Percentiles rank a stretch among this genome's conserved stretches.
These are phyloP conservation scores for Leptosphaerulina australis DNA, from an alignment of 2,329 filamentous ascomycete species.

Conservation along the genomic window DNA sequence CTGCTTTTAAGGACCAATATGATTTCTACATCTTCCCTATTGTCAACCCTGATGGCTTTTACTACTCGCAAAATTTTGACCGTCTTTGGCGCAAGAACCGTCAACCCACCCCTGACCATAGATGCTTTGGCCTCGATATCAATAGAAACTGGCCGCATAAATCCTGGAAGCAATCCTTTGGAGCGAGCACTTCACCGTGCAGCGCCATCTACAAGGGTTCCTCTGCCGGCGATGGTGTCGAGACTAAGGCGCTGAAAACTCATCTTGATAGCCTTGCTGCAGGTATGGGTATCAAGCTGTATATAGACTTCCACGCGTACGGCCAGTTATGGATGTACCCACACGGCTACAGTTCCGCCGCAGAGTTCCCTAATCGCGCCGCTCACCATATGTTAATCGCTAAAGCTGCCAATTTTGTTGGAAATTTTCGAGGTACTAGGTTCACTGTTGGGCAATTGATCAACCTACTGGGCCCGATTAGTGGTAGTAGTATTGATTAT, in stretches of 20 bases:
- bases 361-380: too few relatives aligned
- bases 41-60: conserved; percentile 39
- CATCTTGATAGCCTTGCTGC: conserved; percentile 53
- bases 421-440: conserved; percentile 50
- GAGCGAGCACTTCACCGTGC: conserved; percentile 40
- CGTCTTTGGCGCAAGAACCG: conserved; percentile 47
- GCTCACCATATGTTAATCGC: too few relatives aligned
- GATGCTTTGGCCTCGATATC: conserved; percentile 43
- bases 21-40: conserved; percentile 35
- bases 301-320: conserved; percentile 69
- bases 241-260: conserved; percentile 49
- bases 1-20: conserved; percentile 25
- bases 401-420: too few relatives aligned
- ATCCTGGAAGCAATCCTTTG: conserved; percentile 36
- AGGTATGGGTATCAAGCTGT: conserved; percentile 61
- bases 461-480: too few relatives aligned
- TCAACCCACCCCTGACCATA: conserved; percentile 34
- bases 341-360: conserved; percentile 65
- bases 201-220: conserved; percentile 41
- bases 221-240: conserved; percentile 35
- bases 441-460: conserved; percentile 53
- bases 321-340: conserved; percentile 65
- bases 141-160: conserved; percentile 46
- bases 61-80: conserved; percentile 42
- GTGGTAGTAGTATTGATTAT: conserved; percentile 59